Evolutionary conservation across 306 rosid species (phyloP), one percentile per base, ranked within the genome.

Genomic region (Gillenia trifoliata): DNA sequence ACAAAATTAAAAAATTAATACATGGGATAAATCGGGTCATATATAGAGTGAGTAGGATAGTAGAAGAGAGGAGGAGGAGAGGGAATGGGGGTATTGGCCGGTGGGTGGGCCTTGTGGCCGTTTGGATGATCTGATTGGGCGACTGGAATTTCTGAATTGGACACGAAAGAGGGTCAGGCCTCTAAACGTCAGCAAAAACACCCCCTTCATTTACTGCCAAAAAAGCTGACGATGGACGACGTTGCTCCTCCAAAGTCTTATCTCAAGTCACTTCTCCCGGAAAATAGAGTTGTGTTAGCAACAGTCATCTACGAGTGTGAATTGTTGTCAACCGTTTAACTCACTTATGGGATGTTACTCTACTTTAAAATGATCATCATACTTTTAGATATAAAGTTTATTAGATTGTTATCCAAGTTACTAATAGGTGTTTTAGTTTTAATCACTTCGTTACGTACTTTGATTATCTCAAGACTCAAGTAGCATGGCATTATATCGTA

Each of bases 171-270:
- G 2, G 52, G 77, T 47, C 30, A 49, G 43, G 71, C 33, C 9
- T 16, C 13, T 16, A 57, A 76, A 79, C 78, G 83, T 75, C 81
- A 81, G 80, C 86, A 75, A 77, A 86, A 79, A 38, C 78, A 72
- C 23, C 80, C 45, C 17, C 73, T n/a, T 70, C 87, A 57, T 68
- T 62, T 49, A 50, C 79, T 11, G 70, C 79, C 86, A 77, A 68
- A 16, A 63, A 40, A 26, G 77, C 30, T 34, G 66, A 20, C 71
- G 54, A 72, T 52, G 28, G 74, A 56, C 19, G 71, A 56, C 15
- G 54, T 64, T 23, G 66, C 67, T 66, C 78, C 66, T 70, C 73
- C 73, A 45, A 78, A 49, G 54, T 61, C 20, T 63, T 38, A 33
- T 78, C 61, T 57, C 60, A 64, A 72, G 82, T 85, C 80, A 75